These are phyloP conservation scores for Daedaleopsis nitida DNA, from an alignment of 768 basidiomycete genomes.

Conservation along the genomic window DNA sequence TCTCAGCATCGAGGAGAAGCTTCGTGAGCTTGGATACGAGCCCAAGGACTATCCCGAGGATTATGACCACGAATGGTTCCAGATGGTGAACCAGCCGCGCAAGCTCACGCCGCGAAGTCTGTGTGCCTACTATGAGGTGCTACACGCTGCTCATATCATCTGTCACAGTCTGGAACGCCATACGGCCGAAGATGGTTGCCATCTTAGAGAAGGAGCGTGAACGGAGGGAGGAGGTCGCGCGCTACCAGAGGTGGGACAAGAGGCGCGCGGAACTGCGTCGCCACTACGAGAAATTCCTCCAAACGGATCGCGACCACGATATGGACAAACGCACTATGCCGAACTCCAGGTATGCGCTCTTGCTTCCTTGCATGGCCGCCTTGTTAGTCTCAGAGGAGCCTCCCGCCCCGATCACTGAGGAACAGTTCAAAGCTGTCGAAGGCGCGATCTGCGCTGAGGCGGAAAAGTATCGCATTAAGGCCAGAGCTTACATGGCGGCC, in stretches of 20 bases:
- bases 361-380: background rate
- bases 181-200: constrained; percentile 3
- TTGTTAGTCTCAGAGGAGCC: background rate
- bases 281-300: background rate
- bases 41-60: background rate
- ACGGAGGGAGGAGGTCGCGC: background rate
- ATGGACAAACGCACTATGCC: constrained; percentile 4
- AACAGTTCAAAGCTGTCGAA: background rate
- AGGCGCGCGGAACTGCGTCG: background rate
- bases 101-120: background rate
- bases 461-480: background rate
- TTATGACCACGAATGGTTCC: background rate
- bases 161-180: constrained; percentile 7
- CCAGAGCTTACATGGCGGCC: no score
- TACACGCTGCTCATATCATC: no score
- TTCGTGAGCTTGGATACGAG: background rate
- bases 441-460: background rate
- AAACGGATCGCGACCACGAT: background rate
- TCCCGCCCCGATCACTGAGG: background rate
- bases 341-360: background rate
- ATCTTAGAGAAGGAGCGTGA: background rate
- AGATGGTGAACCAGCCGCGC: background rate
- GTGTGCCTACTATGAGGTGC: no score
- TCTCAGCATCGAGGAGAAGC: background rate
- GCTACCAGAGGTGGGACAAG: background rate